These are phyloP conservation scores for Tilletia setariae DNA, from an alignment of 1,284 basidiomycete species.

Conservation along the genomic window DNA sequence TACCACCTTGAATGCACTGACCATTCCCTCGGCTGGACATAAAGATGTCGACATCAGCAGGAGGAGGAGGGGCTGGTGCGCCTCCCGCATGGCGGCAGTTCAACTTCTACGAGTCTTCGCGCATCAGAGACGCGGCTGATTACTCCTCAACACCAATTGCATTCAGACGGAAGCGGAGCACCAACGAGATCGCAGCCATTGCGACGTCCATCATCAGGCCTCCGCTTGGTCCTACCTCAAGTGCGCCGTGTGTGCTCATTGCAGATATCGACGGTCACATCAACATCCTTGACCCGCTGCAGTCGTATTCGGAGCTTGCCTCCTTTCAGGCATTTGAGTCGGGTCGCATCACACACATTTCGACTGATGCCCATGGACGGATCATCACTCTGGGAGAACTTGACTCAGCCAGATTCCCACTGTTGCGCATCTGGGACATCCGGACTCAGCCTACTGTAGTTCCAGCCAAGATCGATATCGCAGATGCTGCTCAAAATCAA, in stretches of 20 bases:
- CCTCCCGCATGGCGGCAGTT: conserved; percentile 45
- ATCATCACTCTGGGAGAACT: conserved; percentile 43
- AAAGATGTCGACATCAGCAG: not conserved
- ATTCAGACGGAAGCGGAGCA: conserved; percentile 20
- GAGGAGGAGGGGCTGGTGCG: conserved; percentile 22
- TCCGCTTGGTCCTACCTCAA: conserved; percentile 17
- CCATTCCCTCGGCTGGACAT: too few species aligned
- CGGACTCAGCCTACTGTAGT: conserved; percentile 13
- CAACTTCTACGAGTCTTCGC: conserved; percentile 39
- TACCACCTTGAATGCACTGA: too few species aligned
- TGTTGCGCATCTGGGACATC: conserved; percentile 49
- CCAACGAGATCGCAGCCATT: conserved; percentile 39
- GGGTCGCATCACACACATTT: conserved; percentile 35
- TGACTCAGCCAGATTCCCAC: conserved; percentile 33
- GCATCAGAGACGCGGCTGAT: conserved; percentile 36
- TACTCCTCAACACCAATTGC: conserved; percentile 32
- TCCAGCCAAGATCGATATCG: conserved; percentile 7
- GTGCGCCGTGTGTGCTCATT: conserved; percentile 7
- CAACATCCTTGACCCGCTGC: conserved; percentile 2
- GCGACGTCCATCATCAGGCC: conserved; percentile 34
- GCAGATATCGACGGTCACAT: conserved; percentile 12
- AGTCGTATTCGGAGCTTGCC: conserved; percentile 28
- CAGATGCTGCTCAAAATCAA: conserved; percentile 15
- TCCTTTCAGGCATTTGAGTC: conserved; percentile 40
- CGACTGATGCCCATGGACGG: conserved; percentile 32